A percentile compares a stretch with the other conserved stretches of the same genome.
These are phyloP conservation scores for Pedinophyceae sp. DNA, from an alignment of 139 green algal species.

Conservation along the genomic window DNA sequence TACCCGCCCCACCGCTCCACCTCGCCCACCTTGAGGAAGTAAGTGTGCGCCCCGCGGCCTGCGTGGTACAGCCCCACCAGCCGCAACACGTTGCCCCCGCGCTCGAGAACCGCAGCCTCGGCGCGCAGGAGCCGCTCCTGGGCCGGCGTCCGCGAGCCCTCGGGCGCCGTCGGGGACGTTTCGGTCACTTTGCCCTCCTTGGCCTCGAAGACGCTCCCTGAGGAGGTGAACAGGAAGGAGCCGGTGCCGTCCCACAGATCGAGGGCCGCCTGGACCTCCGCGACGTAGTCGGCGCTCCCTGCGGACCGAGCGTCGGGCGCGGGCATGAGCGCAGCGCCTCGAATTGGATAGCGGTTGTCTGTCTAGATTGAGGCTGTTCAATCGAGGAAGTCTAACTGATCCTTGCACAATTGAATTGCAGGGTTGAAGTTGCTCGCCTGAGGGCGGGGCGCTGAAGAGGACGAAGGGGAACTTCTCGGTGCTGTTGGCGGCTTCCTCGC, in stretches of 20 bases:
- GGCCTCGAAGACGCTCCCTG: slow-evolving; percentile 52
- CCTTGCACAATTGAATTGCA: no score
- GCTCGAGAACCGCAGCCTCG: slow-evolving; percentile 53
- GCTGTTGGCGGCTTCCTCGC: slow-evolving; percentile 11
- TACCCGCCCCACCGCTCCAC: slow-evolving; percentile 47
- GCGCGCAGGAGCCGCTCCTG: slow-evolving; percentile 59
- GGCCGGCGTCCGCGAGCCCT: no score
- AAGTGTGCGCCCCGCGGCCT: not conserved
- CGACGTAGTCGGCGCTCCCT: slow-evolving; percentile 66
- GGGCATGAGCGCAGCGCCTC: no score
- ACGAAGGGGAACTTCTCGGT: slow-evolving; percentile 56
- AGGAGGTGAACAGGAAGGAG: slow-evolving; percentile 81
- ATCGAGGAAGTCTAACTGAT: no score
- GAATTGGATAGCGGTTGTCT: no score
- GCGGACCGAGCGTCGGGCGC: no score
- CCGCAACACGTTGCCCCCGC: slow-evolving; percentile 70
- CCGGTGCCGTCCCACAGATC: slow-evolving; percentile 65
- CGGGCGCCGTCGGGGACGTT: no score
- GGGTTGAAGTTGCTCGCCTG: no score
- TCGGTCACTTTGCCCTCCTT: slow-evolving; percentile 54
- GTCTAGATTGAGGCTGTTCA: no score
- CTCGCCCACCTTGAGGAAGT: slow-evolving; percentile 6
- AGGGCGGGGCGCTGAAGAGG: slow-evolving; percentile 76
- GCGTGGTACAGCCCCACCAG: slow-evolving; percentile 16
- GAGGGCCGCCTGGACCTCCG: slow-evolving; percentile 36